Base-by-base conservation (phyloP, 2,329 filamentous ascomycete genomes). In the Colletotrichum sp. region DNA sequence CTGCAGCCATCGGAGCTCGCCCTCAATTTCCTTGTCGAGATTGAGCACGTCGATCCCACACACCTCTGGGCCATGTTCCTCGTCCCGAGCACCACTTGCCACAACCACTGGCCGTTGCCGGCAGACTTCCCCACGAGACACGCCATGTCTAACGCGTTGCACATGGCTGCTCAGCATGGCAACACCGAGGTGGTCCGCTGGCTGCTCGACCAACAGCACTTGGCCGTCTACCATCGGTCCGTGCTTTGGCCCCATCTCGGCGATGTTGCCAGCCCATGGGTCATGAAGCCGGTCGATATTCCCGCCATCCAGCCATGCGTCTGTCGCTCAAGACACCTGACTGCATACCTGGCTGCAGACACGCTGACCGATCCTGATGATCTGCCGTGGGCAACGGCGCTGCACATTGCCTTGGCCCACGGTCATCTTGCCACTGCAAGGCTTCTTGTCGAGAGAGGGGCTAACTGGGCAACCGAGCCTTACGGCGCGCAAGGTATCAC, bases 351-450 rank as follows among this genome's bases (percentile, higher is more conserved):
- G 5, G 52, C n/a, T 5, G 52, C n/a, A 25, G 49, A 2, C 49
- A 55, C 49, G 13, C 1, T 55, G 25, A 0, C 12, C 1, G 25
- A 27, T 8, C 52, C 52, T 5, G 25, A 55, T 3, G 52, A 27
- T 7, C 5, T 55, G 2, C 52, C 52, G 5, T 55, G 52, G 52
- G 52, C 52, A 55, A 5, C 52, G 11, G 52, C 52, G 2, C 52
- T 55, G 25, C 52, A 55, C 52, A 55, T 55, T 8, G 52, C 52
- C 52, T 55, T 55, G 6, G 52, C 52, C n/a, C 52, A 55, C 52
- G 1, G 1, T 55, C n/a, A 55, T 0, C 0, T 55, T 4, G 52
- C 15, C n/a, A 55, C 52, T 1, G 52, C 52, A 0, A 55, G 0
- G n/a, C 52, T 55, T 0, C 52, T 55, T 55, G 52, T 55, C 6